These are phyloP conservation scores for Arctium lappa DNA, from an alignment of 129 eudicot genomes.

Conservation along the genomic window DNA sequence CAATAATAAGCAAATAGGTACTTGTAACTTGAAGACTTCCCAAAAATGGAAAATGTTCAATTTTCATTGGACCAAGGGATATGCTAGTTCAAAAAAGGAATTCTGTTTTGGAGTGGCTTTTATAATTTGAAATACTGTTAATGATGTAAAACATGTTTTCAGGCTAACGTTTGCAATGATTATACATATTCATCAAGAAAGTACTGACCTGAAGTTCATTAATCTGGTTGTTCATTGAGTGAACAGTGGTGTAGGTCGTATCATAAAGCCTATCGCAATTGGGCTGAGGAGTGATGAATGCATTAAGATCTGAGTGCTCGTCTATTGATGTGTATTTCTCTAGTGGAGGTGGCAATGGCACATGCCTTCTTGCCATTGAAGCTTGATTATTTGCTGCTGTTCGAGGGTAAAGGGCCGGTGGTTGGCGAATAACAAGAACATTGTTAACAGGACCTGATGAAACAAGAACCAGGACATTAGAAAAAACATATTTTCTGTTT, in stretches of 20 bases:
- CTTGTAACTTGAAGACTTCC: background rate
- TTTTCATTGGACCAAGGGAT: background rate
- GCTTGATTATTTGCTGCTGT: constrained; percentile 35
- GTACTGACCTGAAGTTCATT: constrained; percentile 70
- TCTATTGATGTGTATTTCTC: constrained; percentile 64
- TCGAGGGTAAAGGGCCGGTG: constrained; percentile 45
- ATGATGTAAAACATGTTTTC: background rate
- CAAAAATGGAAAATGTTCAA: background rate
- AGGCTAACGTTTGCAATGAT: background rate
- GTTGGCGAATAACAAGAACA: constrained; percentile 51
- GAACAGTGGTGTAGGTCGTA: constrained; percentile 42
- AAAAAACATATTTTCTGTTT: background rate
- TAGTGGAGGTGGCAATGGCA: constrained; percentile 65
- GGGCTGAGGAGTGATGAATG: constrained; percentile 33
- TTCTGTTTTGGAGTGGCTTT: background rate
- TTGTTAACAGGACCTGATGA: constrained; percentile 75
- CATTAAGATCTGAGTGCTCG: constrained; percentile 49
- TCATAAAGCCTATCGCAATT: constrained; percentile 26
- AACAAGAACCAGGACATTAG: background rate
- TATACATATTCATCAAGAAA: constrained; percentile 3
- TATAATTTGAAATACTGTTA: background rate
- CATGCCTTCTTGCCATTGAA: constrained; percentile 39
- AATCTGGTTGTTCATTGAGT: constrained; percentile 67
- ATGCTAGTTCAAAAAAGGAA: background rate
- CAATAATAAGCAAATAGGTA: background rate